phyloP scores from a whole-genome alignment of 2,329 filamentous ascomycete genomes.

The Fusarium falciforme region DNA sequence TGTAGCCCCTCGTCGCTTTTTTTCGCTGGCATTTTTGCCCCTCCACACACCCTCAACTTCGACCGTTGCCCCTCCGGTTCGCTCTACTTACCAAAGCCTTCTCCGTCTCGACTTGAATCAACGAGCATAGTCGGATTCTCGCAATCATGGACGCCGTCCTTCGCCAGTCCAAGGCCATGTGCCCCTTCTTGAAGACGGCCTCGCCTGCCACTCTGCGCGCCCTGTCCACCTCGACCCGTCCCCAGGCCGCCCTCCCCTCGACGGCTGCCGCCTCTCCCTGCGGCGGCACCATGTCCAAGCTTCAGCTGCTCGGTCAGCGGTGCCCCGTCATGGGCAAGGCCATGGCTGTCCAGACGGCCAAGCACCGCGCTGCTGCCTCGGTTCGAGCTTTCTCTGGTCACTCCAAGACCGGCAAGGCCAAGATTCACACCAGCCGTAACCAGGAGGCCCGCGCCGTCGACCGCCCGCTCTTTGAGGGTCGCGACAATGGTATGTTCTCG shows the following conservation, averaged over 20 bases:
- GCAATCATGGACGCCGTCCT: constrained; percentile 87
- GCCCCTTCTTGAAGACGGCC: constrained; percentile 95
- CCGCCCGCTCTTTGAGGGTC: constrained; percentile 59
- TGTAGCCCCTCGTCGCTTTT: constrained; percentile 28
- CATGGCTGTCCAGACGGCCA: constrained; percentile 83
- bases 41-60: constrained; percentile 18
- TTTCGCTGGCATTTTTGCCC: constrained; percentile 28
- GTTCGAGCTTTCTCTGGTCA: constrained; percentile 64
- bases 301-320: constrained; percentile 92
- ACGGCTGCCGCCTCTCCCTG: constrained; percentile 67
- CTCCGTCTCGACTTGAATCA: constrained; percentile 10
- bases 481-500: constrained; percentile 62
- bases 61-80: constrained; percentile 31
- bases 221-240: constrained; percentile 79
- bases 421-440: constrained; percentile 82
- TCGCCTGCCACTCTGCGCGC: constrained; percentile 91
- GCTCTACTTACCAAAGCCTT: constrained; percentile 14
- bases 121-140: constrained; percentile 32
- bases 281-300: constrained; percentile 94
- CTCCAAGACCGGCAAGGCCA: constrained; percentile 71
- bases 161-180: constrained; percentile 95
- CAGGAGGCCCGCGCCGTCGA: constrained; percentile 85
- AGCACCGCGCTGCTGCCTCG: constrained; percentile 61
- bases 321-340: constrained; percentile 99
- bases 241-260: constrained; percentile 57